Conservation (phyloP, 2,329 filamentous ascomycete species). For the Dactylonectria estremocensis region DNA sequence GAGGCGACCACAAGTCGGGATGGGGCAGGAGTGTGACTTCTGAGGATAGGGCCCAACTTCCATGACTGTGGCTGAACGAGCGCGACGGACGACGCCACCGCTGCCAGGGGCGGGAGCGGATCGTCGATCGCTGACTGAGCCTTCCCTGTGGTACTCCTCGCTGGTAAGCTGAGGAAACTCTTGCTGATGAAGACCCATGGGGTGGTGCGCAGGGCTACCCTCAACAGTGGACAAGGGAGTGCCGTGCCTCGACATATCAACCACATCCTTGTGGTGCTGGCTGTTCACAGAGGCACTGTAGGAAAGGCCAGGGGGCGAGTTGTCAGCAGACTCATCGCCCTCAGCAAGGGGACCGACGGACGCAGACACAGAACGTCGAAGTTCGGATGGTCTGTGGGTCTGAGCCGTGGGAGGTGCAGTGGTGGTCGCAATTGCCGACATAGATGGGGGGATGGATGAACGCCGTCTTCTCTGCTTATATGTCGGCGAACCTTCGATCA, state of each 20-base stretch:
- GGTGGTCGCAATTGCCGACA: constrained; percentile 78
- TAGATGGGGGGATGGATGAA: constrained; percentile 89
- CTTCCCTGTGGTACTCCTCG: constrained; percentile 74
- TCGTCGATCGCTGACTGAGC: constrained; percentile 65
- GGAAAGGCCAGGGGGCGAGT: constrained; percentile 83
- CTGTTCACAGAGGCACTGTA: constrained; percentile 76
- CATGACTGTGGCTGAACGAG: constrained; percentile 95
- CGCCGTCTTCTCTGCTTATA: constrained; percentile 97
- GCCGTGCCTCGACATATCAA: constrained; percentile 89
- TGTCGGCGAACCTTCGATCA: constrained; percentile 97
- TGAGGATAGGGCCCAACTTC: constrained; percentile 96
- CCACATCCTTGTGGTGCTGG: constrained; percentile 83
- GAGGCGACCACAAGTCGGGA: constrained; percentile 94
- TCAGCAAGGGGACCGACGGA: constrained; percentile 89
- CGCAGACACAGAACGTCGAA: constrained; percentile 90
- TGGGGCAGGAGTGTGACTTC: constrained; percentile 99
- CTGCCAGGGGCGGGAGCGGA: constrained; percentile 80
- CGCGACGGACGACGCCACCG: constrained; percentile 87
- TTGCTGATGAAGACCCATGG: constrained; percentile 80
- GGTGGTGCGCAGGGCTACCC: constrained; percentile 83
- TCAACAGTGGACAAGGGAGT: constrained; percentile 91
- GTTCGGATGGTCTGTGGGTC: constrained; percentile 87
- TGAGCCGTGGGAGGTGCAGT: constrained; percentile 73
- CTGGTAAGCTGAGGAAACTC: constrained; percentile 76
- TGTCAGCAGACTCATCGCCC: constrained; percentile 82